Conservation (phyloP, 176 grass and related monocot genomes). For the Dendrocalamus sinicus region DNA sequence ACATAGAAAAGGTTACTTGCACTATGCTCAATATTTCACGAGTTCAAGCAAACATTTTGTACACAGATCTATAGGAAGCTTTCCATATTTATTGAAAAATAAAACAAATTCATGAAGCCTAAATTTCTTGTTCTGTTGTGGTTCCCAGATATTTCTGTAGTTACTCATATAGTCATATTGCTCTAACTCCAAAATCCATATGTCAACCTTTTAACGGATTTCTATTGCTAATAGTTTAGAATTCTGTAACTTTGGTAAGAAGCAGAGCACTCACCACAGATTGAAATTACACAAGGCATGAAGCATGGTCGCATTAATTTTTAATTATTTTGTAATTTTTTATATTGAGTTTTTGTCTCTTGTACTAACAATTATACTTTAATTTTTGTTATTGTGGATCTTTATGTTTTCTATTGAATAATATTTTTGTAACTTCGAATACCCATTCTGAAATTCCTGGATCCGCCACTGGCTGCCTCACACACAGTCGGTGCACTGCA, state of each 20-base stretch:
- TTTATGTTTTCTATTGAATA: too few species aligned
- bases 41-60: background rate
- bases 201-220: background rate
- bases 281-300: background rate
- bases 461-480: too few species aligned
- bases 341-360: too few species aligned
- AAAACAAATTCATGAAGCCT: background rate
- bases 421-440: too few species aligned
- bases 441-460: too few species aligned
- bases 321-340: too few species aligned
- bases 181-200: background rate
- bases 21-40: background rate
- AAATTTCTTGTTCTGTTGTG: slow-evolving; percentile 5
- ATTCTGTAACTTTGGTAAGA: background rate
- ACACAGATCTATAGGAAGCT: background rate
- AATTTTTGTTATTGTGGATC: too few species aligned
- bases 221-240: background rate
- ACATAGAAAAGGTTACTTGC: slow-evolving; percentile 64
- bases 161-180: background rate
- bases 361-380: too few species aligned
- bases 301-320: too few species aligned
- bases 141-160: background rate
- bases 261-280: background rate
- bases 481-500: too few species aligned
- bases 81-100: background rate